Evolutionary conservation across 441 rosid genomes (phyloP), one percentile per base, ranked within the genome.

Genomic region (Mallotus repandus): DNA sequence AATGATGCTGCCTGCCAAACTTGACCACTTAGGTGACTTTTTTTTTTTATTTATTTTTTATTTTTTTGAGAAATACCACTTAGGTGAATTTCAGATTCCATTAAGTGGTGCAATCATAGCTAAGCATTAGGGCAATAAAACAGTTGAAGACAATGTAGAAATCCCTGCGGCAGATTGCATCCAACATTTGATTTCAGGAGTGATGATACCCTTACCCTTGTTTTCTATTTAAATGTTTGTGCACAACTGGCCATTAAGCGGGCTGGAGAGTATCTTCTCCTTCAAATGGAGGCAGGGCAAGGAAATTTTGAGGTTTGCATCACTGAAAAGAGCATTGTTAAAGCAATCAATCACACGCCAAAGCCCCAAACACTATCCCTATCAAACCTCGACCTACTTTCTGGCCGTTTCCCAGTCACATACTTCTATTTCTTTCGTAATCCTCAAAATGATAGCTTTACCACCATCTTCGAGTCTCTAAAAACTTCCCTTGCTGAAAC

Each of bases 341-440:
- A 81, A 82, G 89, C 92, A 50, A 69, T 38, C 14, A 60, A 69
- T 43, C 81, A 77, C 75, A 55, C 32, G 43, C 72, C 74, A 49
- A 61, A 77, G 29, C 72, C 78, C 49, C 79, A 70, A 6, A 72
- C 69, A 72, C 77, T 92, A 32, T 2, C 82, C 69, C 92, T 91
- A 62, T 90, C 98, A 73, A 89, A 91, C 77, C 93, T 94, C 10
- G 98, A 93, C 83, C 89, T 93, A 50, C 97, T 94, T 19, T 94
- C 93, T 0, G 94, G 97, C 57, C 92, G 97, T 63, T 93, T 89
- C 68, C 96, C 97, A 0, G 89, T 94, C 60, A 88, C 94, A 63
- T 90, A 91, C 84, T 82, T 91, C 66, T 90, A 94, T 82, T 85
- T 94, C 74, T 94, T 87, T 76, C 29, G 69, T 59, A 88, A 77